Evolutionary conservation across 2,329 filamentous ascomycete species (phyloP).

Genomic region (Lasiodiplodia gonubiensis): DNA sequence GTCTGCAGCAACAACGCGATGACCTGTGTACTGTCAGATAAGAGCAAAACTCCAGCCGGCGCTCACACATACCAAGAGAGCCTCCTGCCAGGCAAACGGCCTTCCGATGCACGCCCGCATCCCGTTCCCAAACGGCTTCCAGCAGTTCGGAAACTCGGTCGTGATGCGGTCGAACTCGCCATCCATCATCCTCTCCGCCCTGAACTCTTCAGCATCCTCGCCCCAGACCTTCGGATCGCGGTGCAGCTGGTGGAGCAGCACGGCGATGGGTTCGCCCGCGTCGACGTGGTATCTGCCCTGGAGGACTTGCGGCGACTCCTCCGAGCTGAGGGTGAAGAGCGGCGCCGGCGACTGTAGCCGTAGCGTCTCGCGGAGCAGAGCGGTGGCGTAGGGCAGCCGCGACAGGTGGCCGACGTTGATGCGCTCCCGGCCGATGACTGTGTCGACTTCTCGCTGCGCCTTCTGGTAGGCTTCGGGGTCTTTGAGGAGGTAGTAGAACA

Average conservation of each 20-base stretch:
- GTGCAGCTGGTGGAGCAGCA: slow-evolving; percentile 45
- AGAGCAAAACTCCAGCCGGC: too few relatives aligned
- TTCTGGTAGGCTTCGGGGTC: slow-evolving; percentile 56
- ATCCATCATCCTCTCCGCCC: slow-evolving; percentile 55
- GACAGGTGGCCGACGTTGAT: slow-evolving; percentile 57
- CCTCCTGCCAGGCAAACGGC: slow-evolving; percentile 62
- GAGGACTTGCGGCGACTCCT: slow-evolving; percentile 37
- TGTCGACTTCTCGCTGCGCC: slow-evolving; percentile 61
- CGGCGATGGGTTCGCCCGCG: slow-evolving; percentile 40
- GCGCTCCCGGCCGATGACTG: slow-evolving; percentile 54
- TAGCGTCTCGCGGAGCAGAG: slow-evolving; percentile 60
- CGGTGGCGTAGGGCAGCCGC: slow-evolving; percentile 61
- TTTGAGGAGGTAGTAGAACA: slow-evolving; percentile 59
- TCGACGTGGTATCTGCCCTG: slow-evolving; percentile 48
- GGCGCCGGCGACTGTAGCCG: slow-evolving; percentile 62
- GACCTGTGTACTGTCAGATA: not conserved
- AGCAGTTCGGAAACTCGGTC: slow-evolving; percentile 46
- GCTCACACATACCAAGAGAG: slow-evolving; percentile 44
- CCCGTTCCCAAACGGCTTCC: slow-evolving; percentile 63
- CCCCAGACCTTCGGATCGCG: slow-evolving; percentile 51
- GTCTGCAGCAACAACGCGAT: slow-evolving; percentile 51
- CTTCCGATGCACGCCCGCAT: slow-evolving; percentile 60
- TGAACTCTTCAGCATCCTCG: slow-evolving; percentile 52
- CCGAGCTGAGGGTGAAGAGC: slow-evolving; percentile 50
- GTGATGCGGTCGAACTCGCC: slow-evolving; percentile 43